These are phyloP conservation scores for Trichomonas gallinae DNA, from an alignment of 208 protist species.

Conservation along the genomic window DNA sequence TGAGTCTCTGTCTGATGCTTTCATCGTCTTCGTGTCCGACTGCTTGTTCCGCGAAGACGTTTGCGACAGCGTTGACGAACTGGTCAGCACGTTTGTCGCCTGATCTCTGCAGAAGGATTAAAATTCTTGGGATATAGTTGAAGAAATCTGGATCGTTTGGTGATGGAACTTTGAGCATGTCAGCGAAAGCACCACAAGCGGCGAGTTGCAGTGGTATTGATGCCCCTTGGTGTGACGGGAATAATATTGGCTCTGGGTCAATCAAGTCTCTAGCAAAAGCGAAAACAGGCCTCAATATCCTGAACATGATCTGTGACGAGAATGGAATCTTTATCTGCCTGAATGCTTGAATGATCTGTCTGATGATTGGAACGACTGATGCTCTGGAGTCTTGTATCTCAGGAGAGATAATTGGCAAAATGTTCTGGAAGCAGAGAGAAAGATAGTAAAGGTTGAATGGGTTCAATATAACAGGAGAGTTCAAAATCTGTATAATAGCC, in stretches of 20 bases:
- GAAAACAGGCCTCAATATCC: neutral
- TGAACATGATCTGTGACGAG: neutral
- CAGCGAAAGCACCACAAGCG: neutral
- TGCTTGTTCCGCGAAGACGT: neutral
- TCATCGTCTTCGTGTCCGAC: neutral
- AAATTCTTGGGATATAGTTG: neutral
- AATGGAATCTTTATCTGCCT: neutral
- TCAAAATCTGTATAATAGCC: neutral
- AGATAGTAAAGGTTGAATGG: slow-evolving; percentile 7
- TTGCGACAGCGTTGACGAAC: neutral
- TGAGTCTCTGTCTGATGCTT: neutral
- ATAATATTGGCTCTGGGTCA: neutral
- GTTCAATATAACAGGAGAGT: neutral
- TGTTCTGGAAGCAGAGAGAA: neutral
- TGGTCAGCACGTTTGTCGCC: neutral
- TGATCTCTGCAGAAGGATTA: neutral
- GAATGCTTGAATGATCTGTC: neutral
- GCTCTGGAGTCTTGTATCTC: neutral
- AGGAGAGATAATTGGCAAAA: neutral
- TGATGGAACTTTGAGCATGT: slow-evolving; percentile 9
- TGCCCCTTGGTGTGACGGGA: neutral
- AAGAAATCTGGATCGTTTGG: neutral
- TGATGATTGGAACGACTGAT: neutral
- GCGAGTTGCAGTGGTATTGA: neutral
- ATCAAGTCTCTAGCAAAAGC: neutral